Evolutionary conservation across 257 asterid genomes (phyloP).

Genomic region (Eucommia ulmoides): DNA sequence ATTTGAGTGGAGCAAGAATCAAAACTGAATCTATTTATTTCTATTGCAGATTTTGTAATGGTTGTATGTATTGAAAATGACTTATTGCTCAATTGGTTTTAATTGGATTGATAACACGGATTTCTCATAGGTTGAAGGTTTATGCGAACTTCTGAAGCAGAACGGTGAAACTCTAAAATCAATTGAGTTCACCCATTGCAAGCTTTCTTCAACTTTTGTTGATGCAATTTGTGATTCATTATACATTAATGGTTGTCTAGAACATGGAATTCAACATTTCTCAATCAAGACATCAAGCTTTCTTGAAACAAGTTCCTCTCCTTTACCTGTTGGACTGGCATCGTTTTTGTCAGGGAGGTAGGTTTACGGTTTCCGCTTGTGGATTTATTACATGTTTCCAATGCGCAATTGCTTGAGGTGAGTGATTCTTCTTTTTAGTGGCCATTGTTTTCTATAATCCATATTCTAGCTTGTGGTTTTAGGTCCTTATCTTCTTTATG

Average conservation of each 20-base stretch:
- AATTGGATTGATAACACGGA: slow-evolving; percentile 13
- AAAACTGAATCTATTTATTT: too few species aligned
- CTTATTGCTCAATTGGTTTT: slow-evolving; percentile 7
- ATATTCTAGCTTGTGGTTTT: too few species aligned
- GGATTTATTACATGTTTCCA: background rate
- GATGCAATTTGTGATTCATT: slow-evolving; percentile 62
- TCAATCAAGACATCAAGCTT: slow-evolving; percentile 82
- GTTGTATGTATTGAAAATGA: too few species aligned
- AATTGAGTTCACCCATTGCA: slow-evolving; percentile 71
- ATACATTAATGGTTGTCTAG: slow-evolving; percentile 33
- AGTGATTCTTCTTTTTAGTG: too few species aligned
- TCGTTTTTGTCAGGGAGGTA: slow-evolving; percentile 76
- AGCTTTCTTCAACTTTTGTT: slow-evolving; percentile 54
- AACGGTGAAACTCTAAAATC: slow-evolving; percentile 52
- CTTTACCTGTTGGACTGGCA: slow-evolving; percentile 47
- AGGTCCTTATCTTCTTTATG: slow-evolving; percentile 63
- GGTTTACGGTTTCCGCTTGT: slow-evolving; percentile 1
- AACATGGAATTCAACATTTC: slow-evolving; percentile 67
- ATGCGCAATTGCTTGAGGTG: background rate
- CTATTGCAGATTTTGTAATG: too few species aligned
- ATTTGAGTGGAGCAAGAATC: too few species aligned
- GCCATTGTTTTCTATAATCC: too few species aligned
- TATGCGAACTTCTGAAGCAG: slow-evolving; percentile 70
- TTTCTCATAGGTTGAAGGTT: slow-evolving; percentile 65
- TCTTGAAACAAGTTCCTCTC: slow-evolving; percentile 32